Base-by-base conservation (phyloP, 768 basidiomycete genomes). In the Crucibulum laeve region DNA sequence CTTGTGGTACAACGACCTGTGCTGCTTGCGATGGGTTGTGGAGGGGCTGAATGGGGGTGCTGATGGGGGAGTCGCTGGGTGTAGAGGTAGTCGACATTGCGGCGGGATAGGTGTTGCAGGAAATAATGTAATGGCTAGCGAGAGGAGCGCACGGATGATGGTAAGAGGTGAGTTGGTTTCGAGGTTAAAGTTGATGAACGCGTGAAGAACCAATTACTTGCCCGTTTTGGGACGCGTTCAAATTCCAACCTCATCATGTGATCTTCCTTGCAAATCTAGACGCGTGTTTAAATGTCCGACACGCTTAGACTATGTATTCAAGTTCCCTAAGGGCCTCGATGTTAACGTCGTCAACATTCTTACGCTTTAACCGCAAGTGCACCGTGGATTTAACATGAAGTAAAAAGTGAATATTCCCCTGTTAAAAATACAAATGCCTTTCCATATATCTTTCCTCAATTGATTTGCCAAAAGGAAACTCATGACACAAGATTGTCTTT, bases 11-110 rank as follows among this genome's bases (percentile, higher is more conserved):
- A 34, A 83, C 80, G 51, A 91, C 68, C 46, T 82, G 77, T 1
- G 90, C 90, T 30, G 87, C 86, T 54, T 87, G 84, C 1, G 76
- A 73, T 13, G 91, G 90, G 59, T 91, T 85, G 65, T 95, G 91
- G 53, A 94, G 77, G 18, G 91, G 87, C 58, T 88, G 82, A 46
- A 93, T 80, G 43, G 78, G 77, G 4, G 76, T 67, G 17, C 65
- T 65, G 37, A 62, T 60, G 41, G 88, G 85, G 32, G 87, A 87
- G 50, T 84, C 82, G 46, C 69, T 79, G 47, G 84, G 80, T 18
- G 84, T 79, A 25, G 77, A 52, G 14, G 73, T 69, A 26, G 81
- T 71, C 63, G 85, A 86, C 65, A 70, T 72, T 50, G 47, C 55
- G 26, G 41, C n/a, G n/a, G 21, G n/a, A 37, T 48, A 25, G 32